Percentiles rank a stretch among this genome's conserved stretches.
These are phyloP conservation scores for Rhynchospora breviuscula DNA, from an alignment of 176 grass and related monocot species.

Conservation along the genomic window DNA sequence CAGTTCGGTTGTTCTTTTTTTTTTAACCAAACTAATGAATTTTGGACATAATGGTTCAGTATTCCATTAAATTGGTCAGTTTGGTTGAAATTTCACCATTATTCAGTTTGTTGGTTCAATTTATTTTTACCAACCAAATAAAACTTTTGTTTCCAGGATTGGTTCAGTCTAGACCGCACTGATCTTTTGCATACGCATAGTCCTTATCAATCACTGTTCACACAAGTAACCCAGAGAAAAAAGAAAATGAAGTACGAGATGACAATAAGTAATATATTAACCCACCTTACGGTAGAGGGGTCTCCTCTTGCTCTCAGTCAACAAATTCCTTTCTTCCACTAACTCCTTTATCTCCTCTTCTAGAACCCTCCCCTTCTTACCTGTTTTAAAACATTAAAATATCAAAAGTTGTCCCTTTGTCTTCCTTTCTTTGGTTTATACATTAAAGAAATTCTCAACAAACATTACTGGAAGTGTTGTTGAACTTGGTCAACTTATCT, in stretches of 20 bases:
- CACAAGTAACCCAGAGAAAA: background rate
- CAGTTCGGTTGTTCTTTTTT: too few relatives aligned
- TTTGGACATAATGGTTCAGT: too few relatives aligned
- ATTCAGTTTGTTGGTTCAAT: too few relatives aligned
- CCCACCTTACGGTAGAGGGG: constrained; percentile 92
- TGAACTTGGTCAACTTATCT: background rate
- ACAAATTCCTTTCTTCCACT: constrained; percentile 69
- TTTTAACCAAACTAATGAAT: too few relatives aligned
- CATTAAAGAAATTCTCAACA: background rate
- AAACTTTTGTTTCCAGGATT: too few relatives aligned
- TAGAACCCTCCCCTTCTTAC: constrained; percentile 76
- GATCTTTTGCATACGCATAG: too few relatives aligned
- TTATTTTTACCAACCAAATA: too few relatives aligned
- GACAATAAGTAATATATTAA: background rate
- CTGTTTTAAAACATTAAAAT: background rate
- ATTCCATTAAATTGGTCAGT: too few relatives aligned
- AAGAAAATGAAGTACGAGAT: background rate
- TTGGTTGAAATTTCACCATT: too few relatives aligned
- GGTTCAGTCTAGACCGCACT: too few relatives aligned
- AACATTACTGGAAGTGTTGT: background rate
- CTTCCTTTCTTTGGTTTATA: background rate
- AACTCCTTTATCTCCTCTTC: constrained; percentile 77
- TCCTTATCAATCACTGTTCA: background rate
- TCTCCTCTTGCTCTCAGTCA: constrained; percentile 61
- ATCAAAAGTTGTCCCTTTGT: background rate